Evolutionary conservation across 2,329 filamentous ascomycete genomes (phyloP).

Genomic region (Madurella mycetomatis): DNA sequence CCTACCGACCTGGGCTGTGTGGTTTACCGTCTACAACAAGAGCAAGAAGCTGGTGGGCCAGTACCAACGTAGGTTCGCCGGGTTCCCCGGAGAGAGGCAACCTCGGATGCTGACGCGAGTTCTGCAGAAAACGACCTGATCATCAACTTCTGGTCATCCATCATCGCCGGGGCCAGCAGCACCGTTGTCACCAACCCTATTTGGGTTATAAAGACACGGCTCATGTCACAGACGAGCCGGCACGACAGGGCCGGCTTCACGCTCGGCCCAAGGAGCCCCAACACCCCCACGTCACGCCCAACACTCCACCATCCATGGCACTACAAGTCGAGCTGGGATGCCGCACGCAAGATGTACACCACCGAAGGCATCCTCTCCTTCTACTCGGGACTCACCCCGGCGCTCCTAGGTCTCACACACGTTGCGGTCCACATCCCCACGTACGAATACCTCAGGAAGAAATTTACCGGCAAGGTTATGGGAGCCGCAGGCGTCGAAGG

Average conservation of each 20-base stretch:
- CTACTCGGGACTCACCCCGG: conserved; percentile 90
- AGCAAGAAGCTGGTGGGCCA: conserved; percentile 71
- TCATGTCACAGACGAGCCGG: conserved; percentile 79
- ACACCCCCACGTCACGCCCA: conserved; percentile 52
- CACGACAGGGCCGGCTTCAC: conserved; percentile 45
- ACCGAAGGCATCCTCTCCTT: conserved; percentile 86
- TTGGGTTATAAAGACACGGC: conserved; percentile 97
- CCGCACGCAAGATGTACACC: conserved; percentile 91
- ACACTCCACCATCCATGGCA: conserved; percentile 73
- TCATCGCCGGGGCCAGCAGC: conserved; percentile 86
- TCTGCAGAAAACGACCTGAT: conserved; percentile 66
- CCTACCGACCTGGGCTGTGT: conserved; percentile 95
- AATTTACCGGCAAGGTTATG: conserved; percentile 86
- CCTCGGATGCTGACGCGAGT: background rate
- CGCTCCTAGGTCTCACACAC: conserved; percentile 85
- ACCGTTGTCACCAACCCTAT: conserved; percentile 96
- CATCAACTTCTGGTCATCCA: conserved; percentile 82
- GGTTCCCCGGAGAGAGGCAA: background rate
- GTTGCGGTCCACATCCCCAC: conserved; percentile 96
- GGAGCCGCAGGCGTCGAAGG: conserved; percentile 58
- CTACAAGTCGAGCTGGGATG: conserved; percentile 84
- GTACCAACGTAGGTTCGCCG: conserved; percentile 53
- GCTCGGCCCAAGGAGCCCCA: conserved; percentile 45
- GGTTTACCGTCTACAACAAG: conserved; percentile 93
- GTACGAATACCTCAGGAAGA: conserved; percentile 88